Evolutionary conservation across 1,284 basidiomycete species (phyloP), one percentile per base, ranked within the genome.

Genomic region (Dichomitus squalens): DNA sequence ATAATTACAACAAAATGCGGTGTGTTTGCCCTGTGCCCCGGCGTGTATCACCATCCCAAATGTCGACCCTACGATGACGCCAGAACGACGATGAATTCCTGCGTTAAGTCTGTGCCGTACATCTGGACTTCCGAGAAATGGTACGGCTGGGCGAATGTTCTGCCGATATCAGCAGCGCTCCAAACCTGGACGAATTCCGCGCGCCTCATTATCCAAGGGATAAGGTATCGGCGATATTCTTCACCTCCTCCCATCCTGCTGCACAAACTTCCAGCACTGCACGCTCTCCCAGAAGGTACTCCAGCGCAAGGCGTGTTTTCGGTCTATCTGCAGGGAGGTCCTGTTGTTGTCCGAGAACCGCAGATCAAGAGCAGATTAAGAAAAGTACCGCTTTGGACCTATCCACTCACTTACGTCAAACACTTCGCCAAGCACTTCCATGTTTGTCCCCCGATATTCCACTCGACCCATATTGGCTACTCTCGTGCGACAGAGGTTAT

Each of bases 201-300:
- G n/a, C n/a, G n/a, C n/a, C n/a, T n/a, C n/a, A n/a, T n/a, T n/a
- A n/a, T n/a, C n/a, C n/a, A n/a, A n/a, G n/a, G n/a, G n/a, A n/a
- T n/a, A n/a, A n/a, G n/a, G n/a, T n/a, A n/a, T 31, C 29, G 5
- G 29, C 29, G 29, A 31, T 31, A 11, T 31, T 31, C 20, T 34
- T 33, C 31, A 75, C 27, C 9, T 75, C 74, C 44, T 64, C 65
- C 80, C 81, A 82, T 3, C 63, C 53, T 8, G 68, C 70, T 25
- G 61, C 67, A 54, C 79, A 81, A 56, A 76, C 76, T 57, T 81
- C 76, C 21, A 81, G 66, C n/a, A 82, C 61, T 14, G 74, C 73
- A 38, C 76, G 70, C 56, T 81, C 80, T 7, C 70, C 64, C 31
- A 82, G 64, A 23, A 74, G 75, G 53, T 78, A 67, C 56, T 64